These are phyloP conservation scores for Apophysomyces ossiformis DNA, from an alignment of 371 early-diverging fungal species.

Conservation along the genomic window DNA sequence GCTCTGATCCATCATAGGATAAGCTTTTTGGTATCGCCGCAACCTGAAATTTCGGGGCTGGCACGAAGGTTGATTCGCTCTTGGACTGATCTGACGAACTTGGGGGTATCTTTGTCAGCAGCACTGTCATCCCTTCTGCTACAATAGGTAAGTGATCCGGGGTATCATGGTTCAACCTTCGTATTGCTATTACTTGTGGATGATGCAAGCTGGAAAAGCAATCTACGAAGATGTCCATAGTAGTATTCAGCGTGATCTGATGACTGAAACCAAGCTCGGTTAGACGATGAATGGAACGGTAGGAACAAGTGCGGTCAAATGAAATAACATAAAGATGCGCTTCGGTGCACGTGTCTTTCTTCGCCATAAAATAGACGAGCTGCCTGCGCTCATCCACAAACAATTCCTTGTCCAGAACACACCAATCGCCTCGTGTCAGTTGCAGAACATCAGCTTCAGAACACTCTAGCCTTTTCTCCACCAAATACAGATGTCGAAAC, in stretches of 20 bases:
- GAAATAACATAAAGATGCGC: conserved; percentile 69
- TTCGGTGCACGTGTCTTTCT: conserved; percentile 69
- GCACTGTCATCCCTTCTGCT: not conserved
- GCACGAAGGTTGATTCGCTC: not conserved
- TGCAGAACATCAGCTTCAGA: conserved; percentile 26
- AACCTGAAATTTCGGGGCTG: not conserved
- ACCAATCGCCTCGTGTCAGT: conserved; percentile 58
- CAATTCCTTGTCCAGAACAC: conserved; percentile 64
- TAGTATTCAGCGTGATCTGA: conserved; percentile 48
- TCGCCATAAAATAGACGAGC: conserved; percentile 75
- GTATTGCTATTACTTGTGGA: conserved; percentile 30
- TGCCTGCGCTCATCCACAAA: conserved; percentile 62
- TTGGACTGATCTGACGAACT: not conserved
- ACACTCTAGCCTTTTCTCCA: conserved; percentile 24
- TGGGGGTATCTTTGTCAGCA: conserved; percentile 3
- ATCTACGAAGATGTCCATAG: conserved; percentile 55
- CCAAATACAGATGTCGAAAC: conserved; percentile 71
- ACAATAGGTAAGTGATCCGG: conserved; percentile 17
- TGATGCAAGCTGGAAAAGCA: conserved; percentile 59
- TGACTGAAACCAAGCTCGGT: conserved; percentile 67
- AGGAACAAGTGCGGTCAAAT: conserved; percentile 29
- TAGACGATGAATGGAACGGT: conserved; percentile 41
- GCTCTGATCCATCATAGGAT: not conserved
- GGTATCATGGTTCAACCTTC: conserved; percentile 21
- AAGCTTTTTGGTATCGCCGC: not conserved